A percentile compares a stretch with the other conserved stretches of the same genome.
Evolutionary conservation across 2,329 filamentous ascomycete genomes (phyloP).

Genomic region (Cladophialophora immunda): DNA sequence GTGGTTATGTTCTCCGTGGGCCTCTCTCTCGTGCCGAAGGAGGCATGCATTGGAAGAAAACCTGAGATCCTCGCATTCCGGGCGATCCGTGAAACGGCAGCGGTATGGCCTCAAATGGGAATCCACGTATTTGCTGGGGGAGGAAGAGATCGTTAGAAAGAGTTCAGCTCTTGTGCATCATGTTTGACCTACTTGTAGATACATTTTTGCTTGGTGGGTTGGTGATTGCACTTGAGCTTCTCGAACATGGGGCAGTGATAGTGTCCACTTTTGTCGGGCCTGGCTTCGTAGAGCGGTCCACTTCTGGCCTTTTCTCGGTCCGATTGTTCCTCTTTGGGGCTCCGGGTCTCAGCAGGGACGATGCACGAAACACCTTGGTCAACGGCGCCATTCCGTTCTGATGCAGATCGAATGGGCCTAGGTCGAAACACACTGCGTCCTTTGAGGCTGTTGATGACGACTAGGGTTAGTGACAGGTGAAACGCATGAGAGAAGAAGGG

Average conservation of each 20-base stretch:
- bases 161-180: slow-evolving; percentile 26
- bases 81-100: slow-evolving; percentile 73
- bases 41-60: slow-evolving; percentile 97
- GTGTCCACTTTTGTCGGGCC: slow-evolving; percentile 69
- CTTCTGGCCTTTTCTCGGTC: slow-evolving; percentile 39
- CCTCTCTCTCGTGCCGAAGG: slow-evolving; percentile 92
- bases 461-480: slow-evolving; percentile 12
- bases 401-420: slow-evolving; percentile 39
- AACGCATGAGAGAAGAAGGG: not conserved
- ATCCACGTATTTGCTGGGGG: slow-evolving; percentile 88
- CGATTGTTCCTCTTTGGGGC: slow-evolving; percentile 33
- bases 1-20: slow-evolving; percentile 93
- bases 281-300: slow-evolving; percentile 38
- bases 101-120: slow-evolving; percentile 96
- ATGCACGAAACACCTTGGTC: slow-evolving; percentile 24
- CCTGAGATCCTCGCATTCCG: slow-evolving; percentile 81
- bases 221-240: slow-evolving; percentile 80
- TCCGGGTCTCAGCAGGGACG: slow-evolving; percentile 17
- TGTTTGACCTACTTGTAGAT: slow-evolving; percentile 85
- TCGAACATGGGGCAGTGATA: slow-evolving; percentile 90
- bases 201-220: slow-evolving; percentile 96
- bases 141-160: slow-evolving; percentile 39
- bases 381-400: slow-evolving; percentile 34
- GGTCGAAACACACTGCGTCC: slow-evolving; percentile 28
- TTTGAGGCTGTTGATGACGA: slow-evolving; percentile 18